These are phyloP conservation scores for Diutina neorugosa DNA, from an alignment of 1,139 yeast species.

Conservation along the genomic window DNA sequence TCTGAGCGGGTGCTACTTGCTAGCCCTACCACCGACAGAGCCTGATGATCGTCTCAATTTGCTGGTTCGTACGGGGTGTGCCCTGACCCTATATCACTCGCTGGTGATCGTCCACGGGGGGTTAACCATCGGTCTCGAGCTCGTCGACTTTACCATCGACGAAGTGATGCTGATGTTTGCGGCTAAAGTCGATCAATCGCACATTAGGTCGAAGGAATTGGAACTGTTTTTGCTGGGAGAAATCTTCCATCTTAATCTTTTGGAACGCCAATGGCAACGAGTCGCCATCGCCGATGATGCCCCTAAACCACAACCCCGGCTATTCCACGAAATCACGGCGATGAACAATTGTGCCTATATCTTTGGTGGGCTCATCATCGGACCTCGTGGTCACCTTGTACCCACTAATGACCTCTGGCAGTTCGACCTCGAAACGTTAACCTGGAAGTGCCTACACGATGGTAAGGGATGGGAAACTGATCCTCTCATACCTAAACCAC, in stretches of 20 bases:
- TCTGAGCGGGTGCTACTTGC: slow-evolving; percentile 35
- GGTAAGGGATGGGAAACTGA: slow-evolving; percentile 7
- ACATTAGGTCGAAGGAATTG: slow-evolving; percentile 10
- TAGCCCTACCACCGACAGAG: slow-evolving; percentile 34
- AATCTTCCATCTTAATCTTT: slow-evolving; percentile 41
- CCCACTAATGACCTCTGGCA: slow-evolving; percentile 60
- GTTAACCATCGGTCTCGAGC: slow-evolving; percentile 42
- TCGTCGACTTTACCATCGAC: slow-evolving; percentile 22
- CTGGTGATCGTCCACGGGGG: slow-evolving; percentile 60
- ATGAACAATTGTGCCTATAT: slow-evolving; percentile 38
- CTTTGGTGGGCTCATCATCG: slow-evolving; percentile 46
- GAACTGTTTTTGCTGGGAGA: slow-evolving; percentile 39
- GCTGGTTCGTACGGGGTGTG: slow-evolving; percentile 56
- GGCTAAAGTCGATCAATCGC: slow-evolving; percentile 13
- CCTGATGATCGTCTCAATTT: slow-evolving; percentile 36
- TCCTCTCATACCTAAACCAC: slow-evolving; percentile 15
- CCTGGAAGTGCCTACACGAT: slow-evolving; percentile 41
- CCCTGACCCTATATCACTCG: slow-evolving; percentile 45
- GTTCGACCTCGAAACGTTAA: slow-evolving; percentile 35
- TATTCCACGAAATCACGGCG: slow-evolving; percentile 46
- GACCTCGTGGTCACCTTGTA: slow-evolving; percentile 14
- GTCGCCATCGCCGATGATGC: slow-evolving; percentile 13
- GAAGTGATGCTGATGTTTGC: slow-evolving; percentile 18
- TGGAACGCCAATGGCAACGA: slow-evolving; percentile 45
- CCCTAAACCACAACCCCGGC: slow-evolving; percentile 37